Percentiles rank a stretch among this genome's conserved stretches.
Evolutionary conservation across 2,329 filamentous ascomycete species (phyloP).

Genomic region (Cladophialophora psammophila): DNA sequence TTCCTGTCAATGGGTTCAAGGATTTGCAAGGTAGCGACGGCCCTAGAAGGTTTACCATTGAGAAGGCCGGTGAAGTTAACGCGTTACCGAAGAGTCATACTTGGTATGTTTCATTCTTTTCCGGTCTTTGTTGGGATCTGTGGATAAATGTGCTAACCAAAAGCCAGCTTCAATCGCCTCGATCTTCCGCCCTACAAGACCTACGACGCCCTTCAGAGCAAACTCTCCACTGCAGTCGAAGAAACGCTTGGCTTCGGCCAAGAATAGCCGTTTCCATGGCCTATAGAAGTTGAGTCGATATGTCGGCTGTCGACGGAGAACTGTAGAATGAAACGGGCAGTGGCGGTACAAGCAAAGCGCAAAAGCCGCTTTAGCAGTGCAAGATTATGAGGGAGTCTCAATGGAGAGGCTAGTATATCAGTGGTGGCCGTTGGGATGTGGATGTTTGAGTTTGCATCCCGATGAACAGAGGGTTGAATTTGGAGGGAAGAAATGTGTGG

Average conservation of each 20-base stretch:
- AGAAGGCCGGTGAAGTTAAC: conserved; percentile 89
- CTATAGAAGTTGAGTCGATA: neutral
- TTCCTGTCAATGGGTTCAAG: conserved; percentile 99
- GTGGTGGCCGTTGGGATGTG: neutral
- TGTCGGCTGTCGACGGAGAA: neutral
- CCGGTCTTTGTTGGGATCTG: conserved; percentile 26
- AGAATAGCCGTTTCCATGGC: conserved; percentile 66
- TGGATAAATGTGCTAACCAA: conserved; percentile 31
- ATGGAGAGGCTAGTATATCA: neutral
- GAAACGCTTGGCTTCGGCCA: conserved; percentile 99
- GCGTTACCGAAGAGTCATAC: conserved; percentile 97
- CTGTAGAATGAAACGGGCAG: neutral
- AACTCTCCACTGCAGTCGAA: conserved; percentile 95
- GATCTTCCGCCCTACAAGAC: conserved; percentile 94
- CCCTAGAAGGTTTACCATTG: conserved; percentile 93
- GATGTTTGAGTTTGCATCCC: neutral
- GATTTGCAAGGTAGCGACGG: conserved; percentile 97
- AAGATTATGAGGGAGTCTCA: neutral
- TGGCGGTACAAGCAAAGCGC: neutral
- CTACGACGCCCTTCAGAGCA: conserved; percentile 82
- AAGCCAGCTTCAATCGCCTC: conserved; percentile 86
- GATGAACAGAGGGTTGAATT: neutral
- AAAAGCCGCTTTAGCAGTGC: neutral
- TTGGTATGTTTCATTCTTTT: conserved; percentile 70
- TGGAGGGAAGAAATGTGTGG: neutral